These are phyloP conservation scores for Leccinum boreale DNA, from an alignment of 768 basidiomycete genomes.

Conservation along the genomic window DNA sequence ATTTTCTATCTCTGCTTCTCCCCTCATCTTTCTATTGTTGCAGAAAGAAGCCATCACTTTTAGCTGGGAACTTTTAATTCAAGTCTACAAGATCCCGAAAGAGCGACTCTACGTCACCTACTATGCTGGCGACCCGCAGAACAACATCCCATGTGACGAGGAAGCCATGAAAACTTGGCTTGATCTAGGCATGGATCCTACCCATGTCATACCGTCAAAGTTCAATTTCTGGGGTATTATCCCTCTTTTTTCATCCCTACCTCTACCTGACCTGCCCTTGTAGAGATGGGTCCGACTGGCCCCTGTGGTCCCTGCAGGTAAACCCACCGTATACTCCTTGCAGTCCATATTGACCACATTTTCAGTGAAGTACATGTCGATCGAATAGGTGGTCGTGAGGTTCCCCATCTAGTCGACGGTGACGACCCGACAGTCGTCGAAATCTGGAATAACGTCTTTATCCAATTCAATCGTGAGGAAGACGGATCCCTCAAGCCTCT, in stretches of 20 bases:
- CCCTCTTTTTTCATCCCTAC: constrained; percentile 1
- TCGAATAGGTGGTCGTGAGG: constrained; percentile 96
- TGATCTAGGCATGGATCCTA: constrained; percentile 82
- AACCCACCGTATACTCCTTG: constrained; percentile 3
- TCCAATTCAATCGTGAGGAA: constrained; percentile 95
- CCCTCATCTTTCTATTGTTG: constrained; percentile 4
- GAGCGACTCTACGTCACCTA: constrained; percentile 97
- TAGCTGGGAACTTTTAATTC: constrained; percentile 93
- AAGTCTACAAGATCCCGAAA: constrained; percentile 82
- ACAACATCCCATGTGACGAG: constrained; percentile 80
- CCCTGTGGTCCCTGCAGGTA: constrained; percentile 97
- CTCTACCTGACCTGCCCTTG: constrained; percentile 4
- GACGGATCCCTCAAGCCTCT: constrained; percentile 77
- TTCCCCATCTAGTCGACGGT: constrained; percentile 86
- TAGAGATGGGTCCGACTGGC: constrained; percentile 98
- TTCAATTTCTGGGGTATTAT: constrained; percentile 97
- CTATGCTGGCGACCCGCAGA: constrained; percentile 90
- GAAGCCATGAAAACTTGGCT: constrained; percentile 90
- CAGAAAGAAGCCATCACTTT: constrained; percentile 91
- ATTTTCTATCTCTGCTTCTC: not conserved
- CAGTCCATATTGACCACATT: constrained; percentile 1
- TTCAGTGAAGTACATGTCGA: constrained; percentile 93
- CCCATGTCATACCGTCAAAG: constrained; percentile 90
- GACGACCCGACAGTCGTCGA: constrained; percentile 97
- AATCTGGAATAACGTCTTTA: constrained; percentile 99